Evolutionary conservation across 768 basidiomycete genomes (phyloP), one percentile per base, ranked within the genome.

Genomic region (Pleurotus citrinopileatus): DNA sequence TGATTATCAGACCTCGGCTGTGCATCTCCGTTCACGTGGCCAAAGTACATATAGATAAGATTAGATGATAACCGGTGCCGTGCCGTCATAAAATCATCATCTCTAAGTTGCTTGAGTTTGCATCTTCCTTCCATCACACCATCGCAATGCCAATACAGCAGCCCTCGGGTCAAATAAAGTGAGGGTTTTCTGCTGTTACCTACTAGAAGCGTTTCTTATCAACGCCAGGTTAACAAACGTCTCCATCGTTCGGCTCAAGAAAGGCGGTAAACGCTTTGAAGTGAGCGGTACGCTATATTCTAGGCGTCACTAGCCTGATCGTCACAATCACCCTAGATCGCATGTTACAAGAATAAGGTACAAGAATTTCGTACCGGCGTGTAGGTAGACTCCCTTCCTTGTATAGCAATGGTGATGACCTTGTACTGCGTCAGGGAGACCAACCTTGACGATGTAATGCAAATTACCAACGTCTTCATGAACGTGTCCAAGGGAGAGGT

Each of bases 321-420:
- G 19, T 40, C 38, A n/a, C 52, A 8, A 12, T 32, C 32, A 2
- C 4, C n/a, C 13, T 46, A 79, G 96, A 90, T 99, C 63, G 96
- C 97, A 32, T 97, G 94, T 70, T 99, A 98, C 77, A 96, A 98
- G 78, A 99, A 99, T 72, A 98, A 98, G 72, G 97, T 99, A 23
- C 92, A 95, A 61, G 95, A 97, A 68, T 99, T 87, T 83, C 77
- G 97, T 55, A 92, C 82, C 55, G 94, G 94, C 57, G 89, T 96
- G 86, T 92, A 70, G 66, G 86, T 75, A 25, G 17, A 28, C 23
- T 4, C 6, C 28, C 26, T 42, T 36, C 42, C 29, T 29, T 23
- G 15, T n/a, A 7, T 44, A 26, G 27, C 7, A 26, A 28, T 40
- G 8, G 20, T 55, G 26, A 48, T 52, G 40, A 57, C 53, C 3